phyloP scores from a whole-genome alignment of 2,329 filamentous ascomycete genomes.

The Clonostachys byssicola region DNA sequence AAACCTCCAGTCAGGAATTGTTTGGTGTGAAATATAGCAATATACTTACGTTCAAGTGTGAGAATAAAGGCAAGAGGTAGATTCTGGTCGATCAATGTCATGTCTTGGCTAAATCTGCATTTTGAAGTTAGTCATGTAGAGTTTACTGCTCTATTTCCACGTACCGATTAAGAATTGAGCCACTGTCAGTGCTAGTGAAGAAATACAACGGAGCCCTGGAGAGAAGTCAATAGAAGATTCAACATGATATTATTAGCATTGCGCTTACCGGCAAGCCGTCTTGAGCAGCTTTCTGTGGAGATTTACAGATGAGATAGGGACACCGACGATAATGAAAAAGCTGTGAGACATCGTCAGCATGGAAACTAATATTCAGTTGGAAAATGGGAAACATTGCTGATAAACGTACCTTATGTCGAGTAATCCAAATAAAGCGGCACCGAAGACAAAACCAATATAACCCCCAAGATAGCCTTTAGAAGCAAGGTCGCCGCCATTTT shows the following conservation, averaged over 20 bases:
- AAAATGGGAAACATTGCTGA: no score
- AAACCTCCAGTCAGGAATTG: slow-evolving; percentile 11
- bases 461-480: not conserved
- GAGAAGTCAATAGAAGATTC: slow-evolving; percentile 22
- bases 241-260: slow-evolving; percentile 15
- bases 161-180: slow-evolving; percentile 27
- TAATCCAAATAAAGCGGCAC: not conserved
- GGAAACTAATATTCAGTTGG: no score
- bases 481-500: slow-evolving; percentile 2
- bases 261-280: slow-evolving; percentile 10
- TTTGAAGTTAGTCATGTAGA: slow-evolving; percentile 7
- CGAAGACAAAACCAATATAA: not conserved
- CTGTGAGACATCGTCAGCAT: slow-evolving; percentile 6
- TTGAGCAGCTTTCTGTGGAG: slow-evolving; percentile 12
- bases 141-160: not conserved
- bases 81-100: slow-evolving; percentile 32
- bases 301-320: slow-evolving; percentile 6
- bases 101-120: slow-evolving; percentile 36
- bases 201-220: slow-evolving; percentile 24
- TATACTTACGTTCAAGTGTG: not conserved
- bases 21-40: not conserved
- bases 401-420: slow-evolving; percentile 11
- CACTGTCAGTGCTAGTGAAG: slow-evolving; percentile 23
- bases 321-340: slow-evolving; percentile 7
- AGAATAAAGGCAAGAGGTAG: slow-evolving; percentile 24